Evolutionary conservation across 78 protist genomes (phyloP), one percentile per base, ranked within the genome.

Genomic region (Speleostelium caveatum): DNA sequence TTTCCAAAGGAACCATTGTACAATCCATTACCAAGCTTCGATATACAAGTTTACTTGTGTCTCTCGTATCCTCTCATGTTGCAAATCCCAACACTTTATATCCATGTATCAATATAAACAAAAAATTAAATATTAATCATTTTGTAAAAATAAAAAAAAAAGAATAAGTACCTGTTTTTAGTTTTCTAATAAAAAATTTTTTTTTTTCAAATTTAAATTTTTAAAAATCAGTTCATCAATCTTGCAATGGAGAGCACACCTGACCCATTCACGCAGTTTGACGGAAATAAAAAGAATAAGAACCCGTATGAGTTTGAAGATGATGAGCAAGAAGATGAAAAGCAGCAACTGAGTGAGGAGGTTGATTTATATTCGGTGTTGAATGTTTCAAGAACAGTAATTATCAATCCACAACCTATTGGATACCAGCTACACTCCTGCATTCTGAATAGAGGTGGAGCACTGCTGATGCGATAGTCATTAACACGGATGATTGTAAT

Each of bases 301-400:
- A 26, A 56, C 16, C 49, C 33, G 2, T 26, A 62, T 42, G 69
- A 62, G 17, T 3, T 28, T 6, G 80, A 83, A 14, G 51, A 53
- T 16, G 55, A 36, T 38, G 66, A 19, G 0, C 69, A 83, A 39
- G 39, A 45, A 38, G n/a, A 21, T 0, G 67, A 66, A 30, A 67
- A 78, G 33, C 19, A 41, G 26, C n/a, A 35, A n/a, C n/a, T n/a
- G n/a, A n/a, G n/a, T n/a, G 39, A 42, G 16, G 42, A 71, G 12
- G 26, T 83, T 19, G 90, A 83, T 45, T 83, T 68, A 12, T 83
- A 83, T 42, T 63, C 90, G 22, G 32, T 83, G 2, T 69, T 83
- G 49, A 83, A 83, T 83, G 66, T 83, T 28, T 63, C 90, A 30
- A 67, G 90, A 67, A 49, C 67, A 59, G 90, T 76, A 76, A 26